Conservation (phyloP, 306 rosid genomes). For the Vigna trinervia region DNA sequence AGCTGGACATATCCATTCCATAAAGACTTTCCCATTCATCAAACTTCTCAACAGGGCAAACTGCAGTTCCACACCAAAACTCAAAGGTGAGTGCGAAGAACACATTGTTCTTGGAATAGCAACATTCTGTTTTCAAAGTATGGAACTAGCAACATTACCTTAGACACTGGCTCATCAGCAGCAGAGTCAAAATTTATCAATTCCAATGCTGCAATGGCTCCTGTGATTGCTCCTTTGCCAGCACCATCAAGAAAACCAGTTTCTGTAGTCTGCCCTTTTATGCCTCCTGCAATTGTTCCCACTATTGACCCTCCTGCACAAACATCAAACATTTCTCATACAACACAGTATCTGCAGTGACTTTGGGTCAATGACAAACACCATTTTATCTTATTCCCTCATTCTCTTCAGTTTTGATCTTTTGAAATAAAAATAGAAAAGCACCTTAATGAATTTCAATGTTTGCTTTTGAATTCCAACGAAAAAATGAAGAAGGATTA, state of each 20-base stretch:
- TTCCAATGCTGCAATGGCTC: slow-evolving; percentile 58
- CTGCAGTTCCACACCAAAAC: slow-evolving; percentile 47
- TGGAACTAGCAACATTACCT: slow-evolving; percentile 37
- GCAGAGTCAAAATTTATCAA: slow-evolving; percentile 26
- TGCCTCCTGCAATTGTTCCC: slow-evolving; percentile 55
- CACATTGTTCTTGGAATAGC: neutral
- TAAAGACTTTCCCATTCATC: slow-evolving; percentile 48
- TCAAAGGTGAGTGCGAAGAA: slow-evolving; percentile 27
- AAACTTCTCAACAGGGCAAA: slow-evolving; percentile 45
- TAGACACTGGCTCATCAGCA: slow-evolving; percentile 36
- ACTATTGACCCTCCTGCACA: slow-evolving; percentile 54
- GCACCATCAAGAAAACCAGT: slow-evolving; percentile 60
- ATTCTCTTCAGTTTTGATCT: neutral
- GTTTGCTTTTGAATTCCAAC: neutral
- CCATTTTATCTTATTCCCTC: slow-evolving; percentile 6
- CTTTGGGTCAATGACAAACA: slow-evolving; percentile 16
- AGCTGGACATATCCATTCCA: slow-evolving; percentile 55
- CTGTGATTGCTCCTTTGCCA: slow-evolving; percentile 56
- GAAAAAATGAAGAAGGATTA: no score
- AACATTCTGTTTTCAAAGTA: neutral
- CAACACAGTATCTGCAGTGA: neutral
- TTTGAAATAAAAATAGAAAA: neutral
- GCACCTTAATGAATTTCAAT: no score
- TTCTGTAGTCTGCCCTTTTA: slow-evolving; percentile 53
- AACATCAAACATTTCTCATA: slow-evolving; percentile 15